Evolutionary conservation across 805 yeast species (phyloP).

Genomic region (Candida sanyiensis): DNA sequence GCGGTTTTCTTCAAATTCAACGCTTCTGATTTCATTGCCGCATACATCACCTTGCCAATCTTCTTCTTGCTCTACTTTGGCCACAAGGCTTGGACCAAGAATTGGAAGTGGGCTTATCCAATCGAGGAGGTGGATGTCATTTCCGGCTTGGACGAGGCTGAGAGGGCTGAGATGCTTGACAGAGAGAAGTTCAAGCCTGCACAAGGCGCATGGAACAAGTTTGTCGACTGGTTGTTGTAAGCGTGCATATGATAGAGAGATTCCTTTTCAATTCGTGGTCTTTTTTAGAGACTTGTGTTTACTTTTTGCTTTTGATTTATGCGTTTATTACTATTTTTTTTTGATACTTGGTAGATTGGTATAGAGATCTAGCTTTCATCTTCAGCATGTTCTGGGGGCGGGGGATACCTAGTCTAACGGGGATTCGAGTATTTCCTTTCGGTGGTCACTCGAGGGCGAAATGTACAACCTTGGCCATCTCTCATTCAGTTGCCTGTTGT

Average conservation of each 20-base stretch:
- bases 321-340: too few species aligned
- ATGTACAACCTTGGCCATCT: too few species aligned
- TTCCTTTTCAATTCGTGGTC: background rate
- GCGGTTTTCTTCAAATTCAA: conserved; percentile 50
- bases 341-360: too few species aligned
- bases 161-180: conserved; percentile 29
- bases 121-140: conserved; percentile 53
- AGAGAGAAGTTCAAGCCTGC: conserved; percentile 13
- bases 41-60: conserved; percentile 62
- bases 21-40: conserved; percentile 56
- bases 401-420: too few species aligned
- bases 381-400: too few species aligned
- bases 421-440: too few species aligned
- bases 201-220: conserved; percentile 12
- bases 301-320: conserved; percentile 1
- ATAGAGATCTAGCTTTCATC: too few species aligned
- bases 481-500: too few species aligned
- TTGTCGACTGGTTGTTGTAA: conserved; percentile 22
- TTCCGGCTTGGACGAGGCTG: conserved; percentile 56
- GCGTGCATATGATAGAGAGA: background rate
- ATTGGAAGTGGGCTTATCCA: conserved; percentile 43
- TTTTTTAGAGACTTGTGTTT: too few species aligned
- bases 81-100: conserved; percentile 45
- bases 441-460: too few species aligned
- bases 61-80: conserved; percentile 49